Percentiles rank a stretch among this genome's conserved stretches.
Evolutionary conservation across 2,329 filamentous ascomycete genomes (phyloP).

Genomic region (Ophioceras dolichostomum): DNA sequence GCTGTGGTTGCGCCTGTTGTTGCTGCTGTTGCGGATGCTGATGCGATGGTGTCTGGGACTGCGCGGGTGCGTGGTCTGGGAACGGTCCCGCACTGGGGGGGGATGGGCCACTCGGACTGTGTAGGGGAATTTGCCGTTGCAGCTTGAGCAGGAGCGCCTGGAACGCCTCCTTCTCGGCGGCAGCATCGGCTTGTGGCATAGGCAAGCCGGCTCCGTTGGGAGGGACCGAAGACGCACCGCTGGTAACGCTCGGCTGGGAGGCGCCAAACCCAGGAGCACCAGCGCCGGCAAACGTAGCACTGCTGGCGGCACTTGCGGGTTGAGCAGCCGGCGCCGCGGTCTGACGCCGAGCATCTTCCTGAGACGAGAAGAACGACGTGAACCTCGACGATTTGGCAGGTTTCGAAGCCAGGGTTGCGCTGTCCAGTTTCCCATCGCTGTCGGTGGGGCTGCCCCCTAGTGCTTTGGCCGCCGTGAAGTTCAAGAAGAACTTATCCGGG

Average conservation of each 20-base stretch:
- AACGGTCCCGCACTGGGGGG: not conserved
- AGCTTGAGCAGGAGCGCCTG: constrained; percentile 73
- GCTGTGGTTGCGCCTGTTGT: no score
- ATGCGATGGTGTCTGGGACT: no score
- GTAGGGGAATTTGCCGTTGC: constrained; percentile 42
- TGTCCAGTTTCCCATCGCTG: constrained; percentile 32
- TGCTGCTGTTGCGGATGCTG: not conserved
- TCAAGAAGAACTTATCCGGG: constrained; percentile 65
- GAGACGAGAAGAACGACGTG: constrained; percentile 62
- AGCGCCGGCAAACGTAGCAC: no score
- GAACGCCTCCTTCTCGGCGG: constrained; percentile 77
- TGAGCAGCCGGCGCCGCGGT: constrained; percentile 11
- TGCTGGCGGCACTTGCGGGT: no score
- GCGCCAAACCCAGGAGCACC: no score
- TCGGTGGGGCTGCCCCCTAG: constrained; percentile 38
- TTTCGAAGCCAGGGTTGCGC: constrained; percentile 38
- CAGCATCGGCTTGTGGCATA: constrained; percentile 28
- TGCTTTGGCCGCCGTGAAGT: constrained; percentile 4
- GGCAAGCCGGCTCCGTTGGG: not conserved
- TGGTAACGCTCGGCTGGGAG: no score
- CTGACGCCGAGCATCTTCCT: constrained; percentile 37
- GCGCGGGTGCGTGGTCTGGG: not conserved
- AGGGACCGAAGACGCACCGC: constrained; percentile 4
- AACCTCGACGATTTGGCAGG: constrained; percentile 68
- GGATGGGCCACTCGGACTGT: constrained; percentile 20